Percentiles rank a stretch among this genome's conserved stretches.
These are phyloP conservation scores for Pholiota adiposa DNA, from an alignment of 1,284 basidiomycete genomes.

Conservation along the genomic window DNA sequence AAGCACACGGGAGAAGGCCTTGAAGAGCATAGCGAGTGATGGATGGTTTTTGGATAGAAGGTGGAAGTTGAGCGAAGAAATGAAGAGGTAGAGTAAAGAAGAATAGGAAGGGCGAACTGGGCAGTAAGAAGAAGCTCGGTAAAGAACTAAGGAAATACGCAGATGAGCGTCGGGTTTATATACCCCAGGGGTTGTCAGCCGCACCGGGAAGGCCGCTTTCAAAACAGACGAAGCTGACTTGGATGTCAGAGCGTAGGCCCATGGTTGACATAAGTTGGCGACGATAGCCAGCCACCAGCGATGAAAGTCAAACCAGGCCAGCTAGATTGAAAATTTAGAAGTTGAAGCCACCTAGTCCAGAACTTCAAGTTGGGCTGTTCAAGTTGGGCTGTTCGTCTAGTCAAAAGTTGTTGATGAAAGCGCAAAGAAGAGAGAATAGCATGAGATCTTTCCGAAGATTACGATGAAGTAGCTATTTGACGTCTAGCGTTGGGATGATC, in stretches of 20 bases:
- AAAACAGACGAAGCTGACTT: slow-evolving; percentile 3
- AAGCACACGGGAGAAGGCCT: slow-evolving; percentile 15
- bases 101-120: background rate
- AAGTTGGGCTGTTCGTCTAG: no score
- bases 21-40: slow-evolving; percentile 6
- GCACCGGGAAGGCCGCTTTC: background rate
- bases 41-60: background rate
- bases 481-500: no score
- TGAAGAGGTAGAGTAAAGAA: background rate
- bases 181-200: slow-evolving; percentile 8
- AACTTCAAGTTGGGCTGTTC: no score
- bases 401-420: no score
- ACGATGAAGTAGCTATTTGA: no score
- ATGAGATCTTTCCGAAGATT: no score
- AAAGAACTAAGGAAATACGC: slow-evolving; percentile 6
- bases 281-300: background rate
- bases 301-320: background rate
- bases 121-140: background rate
- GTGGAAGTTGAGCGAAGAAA: no score
- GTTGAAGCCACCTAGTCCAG: background rate
- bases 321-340: background rate
- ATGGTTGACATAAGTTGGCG: background rate
- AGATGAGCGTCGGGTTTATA: slow-evolving; percentile 3
- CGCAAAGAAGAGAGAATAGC: no score
- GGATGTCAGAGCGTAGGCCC: background rate